Evolutionary conservation across 2,329 filamentous ascomycete species (phyloP).

Genomic region (Chaetomiaceae sp.): DNA sequence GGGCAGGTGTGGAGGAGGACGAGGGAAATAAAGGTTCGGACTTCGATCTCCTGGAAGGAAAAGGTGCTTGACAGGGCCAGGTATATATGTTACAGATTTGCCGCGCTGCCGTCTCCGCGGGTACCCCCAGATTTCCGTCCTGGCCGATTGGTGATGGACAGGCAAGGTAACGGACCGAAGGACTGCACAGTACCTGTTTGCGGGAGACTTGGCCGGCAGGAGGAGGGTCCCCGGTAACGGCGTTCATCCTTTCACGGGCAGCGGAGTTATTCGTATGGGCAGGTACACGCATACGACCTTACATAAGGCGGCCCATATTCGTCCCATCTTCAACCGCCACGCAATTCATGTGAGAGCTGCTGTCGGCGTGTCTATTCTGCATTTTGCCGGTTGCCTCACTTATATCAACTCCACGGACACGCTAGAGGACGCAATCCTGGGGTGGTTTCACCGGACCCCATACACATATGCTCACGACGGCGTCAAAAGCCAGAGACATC

Average conservation of each 20-base stretch:
- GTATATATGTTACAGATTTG: conserved; percentile 15
- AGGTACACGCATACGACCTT: no score
- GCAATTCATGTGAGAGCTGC: neutral
- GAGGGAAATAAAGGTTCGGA: neutral
- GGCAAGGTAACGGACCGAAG: conserved; percentile 3
- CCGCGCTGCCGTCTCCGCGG: conserved; percentile 17
- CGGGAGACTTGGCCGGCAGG: no score
- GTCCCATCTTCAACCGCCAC: neutral
- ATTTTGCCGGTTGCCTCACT: neutral
- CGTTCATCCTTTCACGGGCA: conserved; percentile 8
- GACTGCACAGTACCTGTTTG: conserved; percentile 3
- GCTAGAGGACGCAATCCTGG: no score
- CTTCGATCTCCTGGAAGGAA: neutral
- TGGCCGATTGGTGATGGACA: neutral
- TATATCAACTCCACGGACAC: no score
- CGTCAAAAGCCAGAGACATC: neutral
- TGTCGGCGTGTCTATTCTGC: neutral
- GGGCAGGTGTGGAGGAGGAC: neutral
- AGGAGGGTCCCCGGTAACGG: conserved; percentile 15
- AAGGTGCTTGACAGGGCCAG: neutral
- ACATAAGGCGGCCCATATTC: neutral
- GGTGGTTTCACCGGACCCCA: no score
- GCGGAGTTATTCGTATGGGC: neutral
- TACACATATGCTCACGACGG: no score
- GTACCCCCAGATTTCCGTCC: conserved; percentile 9